Evolutionary conservation across 2,329 filamentous ascomycete genomes (phyloP).

Genomic region (Thermochaetoides dissita): DNA sequence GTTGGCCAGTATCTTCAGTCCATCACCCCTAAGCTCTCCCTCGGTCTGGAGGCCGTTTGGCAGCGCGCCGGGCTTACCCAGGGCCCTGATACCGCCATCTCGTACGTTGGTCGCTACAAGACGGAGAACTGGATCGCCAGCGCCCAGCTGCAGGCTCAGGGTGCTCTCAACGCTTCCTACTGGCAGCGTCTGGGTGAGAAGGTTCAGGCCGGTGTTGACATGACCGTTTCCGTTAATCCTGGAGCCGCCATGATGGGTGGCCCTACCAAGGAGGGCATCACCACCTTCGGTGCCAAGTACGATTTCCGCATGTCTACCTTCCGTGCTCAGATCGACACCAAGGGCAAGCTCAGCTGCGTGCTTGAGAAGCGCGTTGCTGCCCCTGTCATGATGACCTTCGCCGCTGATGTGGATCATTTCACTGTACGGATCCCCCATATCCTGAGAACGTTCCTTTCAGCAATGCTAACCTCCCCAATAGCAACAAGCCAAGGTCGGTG

Average conservation of each 20-base stretch:
- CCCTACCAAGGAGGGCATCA: slow-evolving; percentile 71
- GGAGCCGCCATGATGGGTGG: slow-evolving; percentile 62
- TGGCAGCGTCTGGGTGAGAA: slow-evolving; percentile 88
- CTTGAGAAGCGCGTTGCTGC: slow-evolving; percentile 93
- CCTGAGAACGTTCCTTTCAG: not conserved
- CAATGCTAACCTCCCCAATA: slow-evolving; percentile 28
- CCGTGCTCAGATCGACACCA: slow-evolving; percentile 88
- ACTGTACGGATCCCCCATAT: slow-evolving; percentile 50
- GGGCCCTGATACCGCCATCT: slow-evolving; percentile 80
- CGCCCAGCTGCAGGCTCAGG: slow-evolving; percentile 77
- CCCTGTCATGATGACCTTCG: slow-evolving; percentile 85
- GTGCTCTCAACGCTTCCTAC: slow-evolving; percentile 79
- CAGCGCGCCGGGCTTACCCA: slow-evolving; percentile 72
- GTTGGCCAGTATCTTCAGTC: slow-evolving; percentile 94
- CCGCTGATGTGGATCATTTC: slow-evolving; percentile 89
- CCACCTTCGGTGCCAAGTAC: slow-evolving; percentile 91
- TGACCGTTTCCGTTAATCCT: slow-evolving; percentile 71
- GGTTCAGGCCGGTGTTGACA: slow-evolving; percentile 89
- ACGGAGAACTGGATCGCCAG: slow-evolving; percentile 83
- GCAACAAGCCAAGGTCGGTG: slow-evolving; percentile 89
- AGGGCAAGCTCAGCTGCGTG: slow-evolving; percentile 82
- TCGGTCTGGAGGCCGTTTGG: slow-evolving; percentile 89
- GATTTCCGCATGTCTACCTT: slow-evolving; percentile 94
- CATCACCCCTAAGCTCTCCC: slow-evolving; percentile 69
- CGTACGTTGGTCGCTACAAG: slow-evolving; percentile 87